Conservation (phyloP, 2,329 filamentous ascomycete genomes). For the Penicillium sp. region DNA sequence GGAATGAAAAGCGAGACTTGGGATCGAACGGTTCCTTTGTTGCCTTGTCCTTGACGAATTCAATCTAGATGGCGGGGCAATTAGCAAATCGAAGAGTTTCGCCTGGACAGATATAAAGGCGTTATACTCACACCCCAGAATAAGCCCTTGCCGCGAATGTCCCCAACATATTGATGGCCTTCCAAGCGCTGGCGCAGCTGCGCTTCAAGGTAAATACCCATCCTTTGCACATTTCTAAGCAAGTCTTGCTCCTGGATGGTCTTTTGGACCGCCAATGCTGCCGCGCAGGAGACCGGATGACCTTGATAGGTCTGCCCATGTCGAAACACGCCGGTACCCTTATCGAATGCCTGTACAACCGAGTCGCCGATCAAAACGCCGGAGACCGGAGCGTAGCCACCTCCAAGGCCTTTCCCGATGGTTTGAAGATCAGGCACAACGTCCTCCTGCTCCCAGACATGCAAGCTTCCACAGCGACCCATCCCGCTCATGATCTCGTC, state of each 20-base stretch:
- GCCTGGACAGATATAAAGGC: background rate
- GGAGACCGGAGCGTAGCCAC: constrained; percentile 56
- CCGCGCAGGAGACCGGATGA: constrained; percentile 56
- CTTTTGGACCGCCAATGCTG: constrained; percentile 60
- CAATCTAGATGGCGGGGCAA: constrained; percentile 41
- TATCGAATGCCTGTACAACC: constrained; percentile 49
- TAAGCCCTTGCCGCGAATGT: constrained; percentile 58
- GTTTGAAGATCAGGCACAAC: constrained; percentile 59
- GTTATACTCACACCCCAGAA: constrained; percentile 56
- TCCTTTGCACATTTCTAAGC: constrained; percentile 55
- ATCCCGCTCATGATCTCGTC: constrained; percentile 73
- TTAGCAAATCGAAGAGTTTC: constrained; percentile 1
- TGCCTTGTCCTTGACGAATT: constrained; percentile 56
- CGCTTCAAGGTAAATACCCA: constrained; percentile 49
- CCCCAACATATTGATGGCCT: constrained; percentile 51
- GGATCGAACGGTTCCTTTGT: constrained; percentile 56
- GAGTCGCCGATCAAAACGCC: constrained; percentile 53
- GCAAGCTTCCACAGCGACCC: constrained; percentile 57
- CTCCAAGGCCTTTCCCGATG: constrained; percentile 59
- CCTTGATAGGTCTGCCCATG: constrained; percentile 63
- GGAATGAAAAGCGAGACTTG: constrained; percentile 45
- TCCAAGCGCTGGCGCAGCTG: constrained; percentile 47
- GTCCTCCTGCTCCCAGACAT: constrained; percentile 59
- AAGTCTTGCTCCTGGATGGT: constrained; percentile 59
- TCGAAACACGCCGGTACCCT: constrained; percentile 51